phyloP scores from a whole-genome alignment of 306 rosid genomes.

The Pterocarpus santalinus region DNA sequence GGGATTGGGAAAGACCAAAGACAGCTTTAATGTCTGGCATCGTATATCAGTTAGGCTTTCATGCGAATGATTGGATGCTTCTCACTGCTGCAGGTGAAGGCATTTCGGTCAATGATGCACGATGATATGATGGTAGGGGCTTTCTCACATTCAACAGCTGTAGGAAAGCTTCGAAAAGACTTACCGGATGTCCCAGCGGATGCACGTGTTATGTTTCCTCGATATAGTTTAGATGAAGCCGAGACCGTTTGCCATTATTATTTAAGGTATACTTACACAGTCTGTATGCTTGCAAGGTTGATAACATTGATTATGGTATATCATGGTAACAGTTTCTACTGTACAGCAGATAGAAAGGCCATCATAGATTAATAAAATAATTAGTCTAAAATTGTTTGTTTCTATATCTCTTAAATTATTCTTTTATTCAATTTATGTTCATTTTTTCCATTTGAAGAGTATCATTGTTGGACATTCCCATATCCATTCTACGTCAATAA shows the following conservation, averaged over 20 bases:
- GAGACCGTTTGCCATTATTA: constrained; percentile 86
- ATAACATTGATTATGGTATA: constrained; percentile 4
- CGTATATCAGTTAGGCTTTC: constrained; percentile 3
- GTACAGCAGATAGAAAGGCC: constrained; percentile 2
- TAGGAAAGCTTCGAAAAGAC: constrained; percentile 90
- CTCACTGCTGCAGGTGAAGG: constrained; percentile 77
- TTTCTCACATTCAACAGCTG: constrained; percentile 96
- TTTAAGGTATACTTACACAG: constrained; percentile 65
- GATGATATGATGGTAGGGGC: constrained; percentile 98
- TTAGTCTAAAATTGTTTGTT: constrained; percentile 4
- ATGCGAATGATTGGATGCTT: constrained; percentile 27
- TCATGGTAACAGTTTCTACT: constrained; percentile 25
- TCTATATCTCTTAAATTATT: neutral
- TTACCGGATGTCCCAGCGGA: constrained; percentile 90
- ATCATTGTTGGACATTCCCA: constrained; percentile 29
- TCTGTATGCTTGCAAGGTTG: constrained; percentile 25
- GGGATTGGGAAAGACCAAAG: neutral
- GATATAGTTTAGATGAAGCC: constrained; percentile 92
- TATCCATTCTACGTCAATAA: neutral
- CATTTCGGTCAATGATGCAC: constrained; percentile 92
- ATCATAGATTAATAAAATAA: constrained; percentile 16
- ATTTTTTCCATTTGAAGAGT: constrained; percentile 28
- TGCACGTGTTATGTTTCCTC: constrained; percentile 79
- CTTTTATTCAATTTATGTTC: neutral
- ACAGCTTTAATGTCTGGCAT: neutral